These are phyloP conservation scores for Plasmodium cynomolgi DNA, from an alignment of 169 alveolate species.

Conservation along the genomic window DNA sequence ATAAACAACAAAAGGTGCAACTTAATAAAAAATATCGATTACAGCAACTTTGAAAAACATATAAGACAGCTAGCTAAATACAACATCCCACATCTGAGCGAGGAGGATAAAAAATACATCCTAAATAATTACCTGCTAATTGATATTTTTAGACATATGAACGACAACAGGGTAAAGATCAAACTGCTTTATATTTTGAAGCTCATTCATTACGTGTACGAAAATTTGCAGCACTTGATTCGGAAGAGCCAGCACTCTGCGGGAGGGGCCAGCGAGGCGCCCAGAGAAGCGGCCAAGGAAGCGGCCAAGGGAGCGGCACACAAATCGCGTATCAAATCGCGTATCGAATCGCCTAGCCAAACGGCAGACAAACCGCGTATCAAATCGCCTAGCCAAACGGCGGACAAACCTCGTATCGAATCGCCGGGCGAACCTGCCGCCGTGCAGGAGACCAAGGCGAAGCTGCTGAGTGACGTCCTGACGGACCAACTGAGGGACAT, in stretches of 20 bases:
- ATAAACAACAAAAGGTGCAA: conserved; percentile 8
- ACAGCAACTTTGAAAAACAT: conserved; percentile 24
- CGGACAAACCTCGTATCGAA: no score
- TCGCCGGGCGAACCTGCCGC: background rate
- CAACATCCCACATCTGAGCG: conserved; percentile 6
- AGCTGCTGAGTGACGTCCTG: conserved; percentile 18
- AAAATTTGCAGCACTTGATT: conserved; percentile 41
- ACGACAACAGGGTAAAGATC: conserved; percentile 39
- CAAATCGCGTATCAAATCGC: no score
- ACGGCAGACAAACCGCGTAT: no score
- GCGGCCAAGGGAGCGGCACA: no score
- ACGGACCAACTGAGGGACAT: conserved; percentile 39
- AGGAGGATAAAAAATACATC: conserved; percentile 41
- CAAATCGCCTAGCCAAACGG: no score
- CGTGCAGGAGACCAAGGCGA: background rate
- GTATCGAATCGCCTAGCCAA: no score
- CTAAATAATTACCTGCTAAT: conserved; percentile 48
- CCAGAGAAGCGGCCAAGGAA: background rate
- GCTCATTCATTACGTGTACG: conserved; percentile 61
- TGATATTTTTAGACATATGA: conserved; percentile 65
- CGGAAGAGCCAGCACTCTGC: background rate
- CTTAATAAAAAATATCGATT: conserved; percentile 43
- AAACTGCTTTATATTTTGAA: conserved; percentile 54
- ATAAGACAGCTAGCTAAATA: background rate
- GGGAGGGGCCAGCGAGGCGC: background rate